Conservation (phyloP, 306 rosid genomes). For the Psophocarpus tetragonolobus region DNA sequence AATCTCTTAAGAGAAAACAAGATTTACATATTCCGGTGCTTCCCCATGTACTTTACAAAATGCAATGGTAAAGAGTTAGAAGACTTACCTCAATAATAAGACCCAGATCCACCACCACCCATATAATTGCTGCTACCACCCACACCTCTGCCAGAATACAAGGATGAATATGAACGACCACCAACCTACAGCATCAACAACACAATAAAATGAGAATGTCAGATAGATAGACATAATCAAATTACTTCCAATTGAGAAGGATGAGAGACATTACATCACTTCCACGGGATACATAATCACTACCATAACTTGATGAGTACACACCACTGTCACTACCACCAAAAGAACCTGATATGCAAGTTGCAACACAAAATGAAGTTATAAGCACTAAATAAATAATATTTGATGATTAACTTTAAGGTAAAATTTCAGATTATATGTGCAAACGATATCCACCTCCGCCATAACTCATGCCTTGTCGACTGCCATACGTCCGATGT, state of each 20-base stretch:
- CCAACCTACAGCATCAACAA: slow-evolving; percentile 62
- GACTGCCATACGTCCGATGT: slow-evolving; percentile 76
- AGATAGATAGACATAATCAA: slow-evolving; percentile 1
- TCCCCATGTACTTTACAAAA: background rate
- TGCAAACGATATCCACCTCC: slow-evolving; percentile 50
- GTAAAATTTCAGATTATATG: slow-evolving; percentile 31
- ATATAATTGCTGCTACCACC: slow-evolving; percentile 80
- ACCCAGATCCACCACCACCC: slow-evolving; percentile 78
- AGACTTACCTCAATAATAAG: slow-evolving; percentile 83
- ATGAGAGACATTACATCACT: slow-evolving; percentile 67
- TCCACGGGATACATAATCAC: slow-evolving; percentile 74
- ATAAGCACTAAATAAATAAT: slow-evolving; percentile 7
- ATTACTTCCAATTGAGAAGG: slow-evolving; percentile 9
- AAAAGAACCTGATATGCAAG: slow-evolving; percentile 65
- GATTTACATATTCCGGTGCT: background rate
- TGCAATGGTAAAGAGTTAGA: background rate
- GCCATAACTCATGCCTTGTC: slow-evolving; percentile 57
- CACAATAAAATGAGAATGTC: slow-evolving; percentile 7
- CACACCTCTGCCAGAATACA: slow-evolving; percentile 72
- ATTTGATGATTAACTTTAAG: background rate
- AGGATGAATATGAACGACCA: slow-evolving; percentile 73
- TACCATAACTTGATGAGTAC: slow-evolving; percentile 87
- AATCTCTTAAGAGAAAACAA: slow-evolving; percentile 23
- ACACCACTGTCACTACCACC: slow-evolving; percentile 70
- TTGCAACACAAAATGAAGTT: slow-evolving; percentile 20